phyloP scores from a whole-genome alignment of 1,284 basidiomycete species.

The Microbotryum scabiosae region DNA sequence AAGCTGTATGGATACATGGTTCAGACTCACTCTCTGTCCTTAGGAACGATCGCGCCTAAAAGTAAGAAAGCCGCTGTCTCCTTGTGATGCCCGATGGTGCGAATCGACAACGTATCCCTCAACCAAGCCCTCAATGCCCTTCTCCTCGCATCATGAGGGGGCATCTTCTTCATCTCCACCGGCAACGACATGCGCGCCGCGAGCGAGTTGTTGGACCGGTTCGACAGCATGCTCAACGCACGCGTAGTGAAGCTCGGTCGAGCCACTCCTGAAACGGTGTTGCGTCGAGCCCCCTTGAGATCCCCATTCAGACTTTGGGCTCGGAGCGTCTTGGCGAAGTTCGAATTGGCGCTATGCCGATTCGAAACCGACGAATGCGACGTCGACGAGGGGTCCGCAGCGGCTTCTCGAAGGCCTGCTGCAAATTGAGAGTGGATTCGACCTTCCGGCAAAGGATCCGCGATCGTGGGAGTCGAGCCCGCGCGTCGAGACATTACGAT shows the following conservation, averaged over 20 bases:
- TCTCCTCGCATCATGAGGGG: conserved; percentile 24
- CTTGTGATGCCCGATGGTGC: conserved; percentile 30
- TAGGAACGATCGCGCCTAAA: conserved; percentile 23
- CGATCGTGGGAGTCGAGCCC: no score
- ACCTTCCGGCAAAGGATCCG: background rate
- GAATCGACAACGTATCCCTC: conserved; percentile 27
- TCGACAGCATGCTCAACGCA: background rate
- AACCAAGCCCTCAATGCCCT: conserved; percentile 31
- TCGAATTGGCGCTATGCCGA: conserved; percentile 6
- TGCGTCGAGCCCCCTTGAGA: conserved; percentile 1
- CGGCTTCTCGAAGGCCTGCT: conserved; percentile 8
- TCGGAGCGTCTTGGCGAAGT: conserved; percentile 15
- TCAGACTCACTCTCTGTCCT: conserved; percentile 22
- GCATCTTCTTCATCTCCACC: conserved; percentile 21
- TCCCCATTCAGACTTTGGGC: conserved; percentile 16
- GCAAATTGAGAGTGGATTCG: conserved; percentile 6
- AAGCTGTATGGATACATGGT: background rate
- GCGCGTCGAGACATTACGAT: conserved; percentile 6
- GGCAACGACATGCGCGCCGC: conserved; percentile 8
- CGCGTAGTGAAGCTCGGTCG: background rate
- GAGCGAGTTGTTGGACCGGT: background rate
- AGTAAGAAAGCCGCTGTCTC: conserved; percentile 33
- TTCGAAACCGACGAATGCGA: background rate
- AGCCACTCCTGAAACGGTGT: background rate
- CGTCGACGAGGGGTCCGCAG: conserved; percentile 6